These are phyloP conservation scores for Ceraceosorus guamensis DNA, from an alignment of 1,284 basidiomycete species.

Conservation along the genomic window DNA sequence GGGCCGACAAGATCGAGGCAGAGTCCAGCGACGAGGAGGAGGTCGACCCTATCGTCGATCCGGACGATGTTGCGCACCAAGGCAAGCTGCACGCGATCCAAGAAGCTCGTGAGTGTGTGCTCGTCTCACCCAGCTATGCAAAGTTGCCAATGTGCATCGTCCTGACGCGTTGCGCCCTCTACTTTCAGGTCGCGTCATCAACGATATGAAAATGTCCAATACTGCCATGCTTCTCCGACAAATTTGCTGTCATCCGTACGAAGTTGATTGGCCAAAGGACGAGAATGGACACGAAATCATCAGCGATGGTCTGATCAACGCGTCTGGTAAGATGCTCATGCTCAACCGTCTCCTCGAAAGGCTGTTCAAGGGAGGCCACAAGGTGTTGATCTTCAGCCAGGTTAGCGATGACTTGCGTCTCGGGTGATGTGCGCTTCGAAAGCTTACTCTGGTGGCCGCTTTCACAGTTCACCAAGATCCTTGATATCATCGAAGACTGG, in stretches of 20 bases:
- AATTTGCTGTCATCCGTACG: constrained; percentile 85
- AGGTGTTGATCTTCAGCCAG: constrained; percentile 85
- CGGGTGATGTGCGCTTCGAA: neutral
- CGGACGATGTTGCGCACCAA: too few relatives aligned
- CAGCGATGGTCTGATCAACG: constrained; percentile 66
- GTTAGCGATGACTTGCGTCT: constrained; percentile 42
- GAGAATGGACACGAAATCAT: constrained; percentile 52
- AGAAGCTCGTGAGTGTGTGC: too few relatives aligned
- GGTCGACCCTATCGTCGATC: too few relatives aligned
- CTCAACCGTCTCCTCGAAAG: constrained; percentile 78
- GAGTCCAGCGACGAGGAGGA: too few relatives aligned
- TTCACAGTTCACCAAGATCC: constrained; percentile 69
- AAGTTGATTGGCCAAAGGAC: constrained; percentile 82
- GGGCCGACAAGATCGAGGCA: too few relatives aligned
- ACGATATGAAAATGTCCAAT: constrained; percentile 86
- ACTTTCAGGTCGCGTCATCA: constrained; percentile 38
- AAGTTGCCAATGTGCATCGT: too few relatives aligned
- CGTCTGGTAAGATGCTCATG: constrained; percentile 93
- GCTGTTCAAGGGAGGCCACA: constrained; percentile 74
- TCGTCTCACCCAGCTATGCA: too few relatives aligned
- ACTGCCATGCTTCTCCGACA: constrained; percentile 71
- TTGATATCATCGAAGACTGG: constrained; percentile 72
- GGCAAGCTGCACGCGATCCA: too few relatives aligned
- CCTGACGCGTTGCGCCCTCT: too few relatives aligned
- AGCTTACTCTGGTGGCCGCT: neutral